Percentiles rank a stretch among this genome's conserved stretches.
Evolutionary conservation across 1,284 basidiomycete species (phyloP).

Genomic region (Puccinia sorghi): DNA sequence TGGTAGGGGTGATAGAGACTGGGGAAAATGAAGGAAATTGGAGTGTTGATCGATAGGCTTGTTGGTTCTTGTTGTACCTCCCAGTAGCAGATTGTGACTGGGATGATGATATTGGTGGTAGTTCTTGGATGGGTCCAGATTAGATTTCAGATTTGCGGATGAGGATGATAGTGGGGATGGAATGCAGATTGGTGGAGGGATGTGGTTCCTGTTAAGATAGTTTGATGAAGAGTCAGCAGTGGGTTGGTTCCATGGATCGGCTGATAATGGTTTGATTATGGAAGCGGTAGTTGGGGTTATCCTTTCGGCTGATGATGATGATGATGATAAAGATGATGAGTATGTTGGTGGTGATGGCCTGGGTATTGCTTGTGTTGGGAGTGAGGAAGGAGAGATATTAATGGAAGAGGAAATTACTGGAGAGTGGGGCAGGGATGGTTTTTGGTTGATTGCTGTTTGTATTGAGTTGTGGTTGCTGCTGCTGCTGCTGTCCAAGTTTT

Average conservation of each 20-base stretch:
- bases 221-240: conserved; percentile 3
- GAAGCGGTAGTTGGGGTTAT: conserved; percentile 1
- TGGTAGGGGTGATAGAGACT: not conserved
- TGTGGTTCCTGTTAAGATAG: conserved; percentile 1
- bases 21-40: too few relatives aligned
- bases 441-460: not conserved
- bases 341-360: not conserved
- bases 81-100: not conserved
- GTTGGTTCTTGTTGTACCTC: not conserved
- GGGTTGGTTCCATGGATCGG: not conserved
- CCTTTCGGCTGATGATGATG: not conserved
- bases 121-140: conserved; percentile 23
- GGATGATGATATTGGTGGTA: not conserved
- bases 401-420: too few relatives aligned
- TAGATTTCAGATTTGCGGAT: conserved; percentile 9
- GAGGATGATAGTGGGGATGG: conserved; percentile 16
- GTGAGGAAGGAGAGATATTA: too few relatives aligned
- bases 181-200: conserved; percentile 5
- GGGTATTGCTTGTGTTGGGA: not conserved
- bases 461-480: not conserved
- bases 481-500: not conserved
- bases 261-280: not conserved
- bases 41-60: not conserved
- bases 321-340: not conserved
- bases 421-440: not conserved